These are phyloP conservation scores for Trametes cinnabarina DNA, from an alignment of 768 basidiomycete genomes.

Conservation along the genomic window DNA sequence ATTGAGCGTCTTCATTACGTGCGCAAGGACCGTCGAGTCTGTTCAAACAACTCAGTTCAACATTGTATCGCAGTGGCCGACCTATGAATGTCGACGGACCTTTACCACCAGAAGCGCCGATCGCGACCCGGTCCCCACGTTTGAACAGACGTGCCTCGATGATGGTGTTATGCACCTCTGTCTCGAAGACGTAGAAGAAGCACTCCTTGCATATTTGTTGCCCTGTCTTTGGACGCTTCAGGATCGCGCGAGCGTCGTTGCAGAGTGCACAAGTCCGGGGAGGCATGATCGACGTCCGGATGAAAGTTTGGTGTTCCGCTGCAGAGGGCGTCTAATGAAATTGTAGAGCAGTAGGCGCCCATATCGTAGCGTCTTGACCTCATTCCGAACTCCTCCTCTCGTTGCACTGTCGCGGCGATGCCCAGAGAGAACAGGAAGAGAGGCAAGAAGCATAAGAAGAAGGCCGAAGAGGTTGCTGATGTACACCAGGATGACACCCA, in stretches of 20 bases:
- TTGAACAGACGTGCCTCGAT: slow-evolving; percentile 79
- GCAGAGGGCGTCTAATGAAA: slow-evolving; percentile 5
- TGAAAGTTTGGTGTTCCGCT: slow-evolving; percentile 10
- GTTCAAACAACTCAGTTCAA: background rate
- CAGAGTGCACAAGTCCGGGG: slow-evolving; percentile 80
- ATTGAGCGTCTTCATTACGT: slow-evolving; percentile 95
- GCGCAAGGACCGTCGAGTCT: slow-evolving; percentile 98
- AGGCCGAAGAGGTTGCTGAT: slow-evolving; percentile 30
- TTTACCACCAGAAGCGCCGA: slow-evolving; percentile 98
- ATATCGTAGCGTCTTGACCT: background rate
- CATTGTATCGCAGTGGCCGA: too few relatives aligned
- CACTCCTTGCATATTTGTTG: slow-evolving; percentile 97
- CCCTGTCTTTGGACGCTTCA: slow-evolving; percentile 94
- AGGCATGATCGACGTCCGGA: slow-evolving; percentile 53
- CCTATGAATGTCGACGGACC: slow-evolving; percentile 46
- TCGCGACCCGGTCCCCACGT: slow-evolving; percentile 89
- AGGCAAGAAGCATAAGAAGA: slow-evolving; percentile 72
- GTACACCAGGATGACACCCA: slow-evolving; percentile 23
- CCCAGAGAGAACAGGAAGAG: slow-evolving; percentile 74
- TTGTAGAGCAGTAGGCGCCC: slow-evolving; percentile 7
- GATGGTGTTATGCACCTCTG: slow-evolving; percentile 97
- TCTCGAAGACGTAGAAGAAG: slow-evolving; percentile 97
- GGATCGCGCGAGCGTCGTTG: slow-evolving; percentile 71
- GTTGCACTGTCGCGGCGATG: slow-evolving; percentile 39
- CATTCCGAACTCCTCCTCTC: background rate